Base-by-base conservation (phyloP, 2,329 filamentous ascomycete species). In the Salinomyces thailandicus region DNA sequence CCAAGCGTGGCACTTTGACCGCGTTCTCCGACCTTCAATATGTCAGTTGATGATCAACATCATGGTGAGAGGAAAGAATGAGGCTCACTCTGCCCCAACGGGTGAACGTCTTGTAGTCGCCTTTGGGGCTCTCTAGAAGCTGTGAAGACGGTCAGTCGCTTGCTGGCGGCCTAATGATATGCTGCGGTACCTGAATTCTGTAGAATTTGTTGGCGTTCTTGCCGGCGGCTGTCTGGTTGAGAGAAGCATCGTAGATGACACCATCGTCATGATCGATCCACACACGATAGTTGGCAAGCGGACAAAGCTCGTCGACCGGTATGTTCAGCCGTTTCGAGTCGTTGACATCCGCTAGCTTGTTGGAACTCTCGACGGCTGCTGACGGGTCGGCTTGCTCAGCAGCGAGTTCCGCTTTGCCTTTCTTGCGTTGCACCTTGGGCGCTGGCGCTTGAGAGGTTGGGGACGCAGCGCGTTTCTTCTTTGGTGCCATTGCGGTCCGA, bases 191-290 rank as follows among this genome's bases (percentile, higher is more conserved):
- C 64, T 89, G 82, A 18, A 86, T 57, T 18, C 75, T 73, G 52
- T 87, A 89, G 57, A 87, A 89, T 48, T 91, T 91, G 59, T 91
- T 89, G 59, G 82, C 81, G 53, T 89, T 91, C 31, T 69, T 60
- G 0, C 66, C 62, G 0, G 81, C 66, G 47, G 85, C 82, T 8
- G 84, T 81, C 55, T 87, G 81, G 48, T 87, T 91, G 31, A 93
- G 65, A 0, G 81, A 77, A 0, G 81, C 84, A 53, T 93, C 85
- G 56, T 75, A 89, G 32, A 89, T 84, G 37, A 80, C 61, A 14
- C 76, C 75, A 26, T 71, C 59, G 1, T 71, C 60, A 4, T 8
- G 22, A 42, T 79, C 79, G 38, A 89, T 72, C 51, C 81, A 77
- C 19, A 93, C 83, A 8, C 49, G 48, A 36, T 59, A 60, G 9